phyloP scores from a whole-genome alignment of 768 basidiomycete species.

The Lactarius psammicola region DNA sequence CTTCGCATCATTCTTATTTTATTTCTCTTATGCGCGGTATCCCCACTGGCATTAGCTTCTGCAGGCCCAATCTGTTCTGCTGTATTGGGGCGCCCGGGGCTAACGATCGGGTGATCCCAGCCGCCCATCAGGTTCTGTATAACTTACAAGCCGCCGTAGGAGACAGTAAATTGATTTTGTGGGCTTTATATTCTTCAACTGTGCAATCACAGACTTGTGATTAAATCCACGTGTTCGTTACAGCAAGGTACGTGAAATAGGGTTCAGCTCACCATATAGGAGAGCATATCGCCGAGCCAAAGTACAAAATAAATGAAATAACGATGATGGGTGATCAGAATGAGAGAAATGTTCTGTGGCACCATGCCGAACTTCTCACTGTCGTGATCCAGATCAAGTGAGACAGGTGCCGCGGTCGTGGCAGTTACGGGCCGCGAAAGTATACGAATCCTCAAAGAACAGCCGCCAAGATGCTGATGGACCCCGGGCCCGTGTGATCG shows the following conservation, averaged over 20 bases:
- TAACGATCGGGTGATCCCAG: background rate
- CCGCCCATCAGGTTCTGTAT: background rate
- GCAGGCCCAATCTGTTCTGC: conserved; percentile 1
- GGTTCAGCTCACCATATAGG: background rate
- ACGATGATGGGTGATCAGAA: background rate
- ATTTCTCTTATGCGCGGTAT: conserved; percentile 3
- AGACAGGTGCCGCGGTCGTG: background rate
- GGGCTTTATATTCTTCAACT: background rate
- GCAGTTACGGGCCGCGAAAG: background rate
- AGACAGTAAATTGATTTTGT: background rate
- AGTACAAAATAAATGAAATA: background rate
- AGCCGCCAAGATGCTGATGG: background rate
- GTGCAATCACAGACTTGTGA: background rate
- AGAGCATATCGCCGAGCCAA: background rate
- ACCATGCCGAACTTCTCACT: background rate
- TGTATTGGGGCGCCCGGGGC: background rate
- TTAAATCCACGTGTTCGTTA: conserved; percentile 8
- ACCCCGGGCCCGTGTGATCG: background rate
- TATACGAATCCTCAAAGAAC: background rate
- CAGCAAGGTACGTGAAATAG: background rate
- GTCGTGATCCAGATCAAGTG: background rate
- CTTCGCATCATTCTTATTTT: background rate
- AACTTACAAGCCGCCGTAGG: background rate
- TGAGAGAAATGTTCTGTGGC: background rate
- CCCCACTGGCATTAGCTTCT: conserved; percentile 7